phyloP scores from a whole-genome alignment of 2,329 filamentous ascomycete species.

The Paraphaeosphaeria minitans region DNA sequence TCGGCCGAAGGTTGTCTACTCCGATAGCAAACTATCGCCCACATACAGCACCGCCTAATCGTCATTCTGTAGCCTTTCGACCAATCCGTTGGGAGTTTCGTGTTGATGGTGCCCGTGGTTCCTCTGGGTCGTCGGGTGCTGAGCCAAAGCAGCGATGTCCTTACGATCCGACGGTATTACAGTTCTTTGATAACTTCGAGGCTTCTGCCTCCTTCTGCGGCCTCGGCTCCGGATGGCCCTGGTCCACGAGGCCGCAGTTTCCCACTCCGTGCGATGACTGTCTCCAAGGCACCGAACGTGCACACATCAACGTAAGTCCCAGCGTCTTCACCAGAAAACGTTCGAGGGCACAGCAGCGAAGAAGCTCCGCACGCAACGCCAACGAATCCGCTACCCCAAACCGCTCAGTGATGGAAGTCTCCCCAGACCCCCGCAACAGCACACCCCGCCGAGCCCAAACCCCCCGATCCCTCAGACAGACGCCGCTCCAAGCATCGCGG shows the following conservation, averaged over 20 bases:
- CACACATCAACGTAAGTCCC: conserved; percentile 7
- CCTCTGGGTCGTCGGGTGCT: background rate
- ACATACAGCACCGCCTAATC: conserved; percentile 4
- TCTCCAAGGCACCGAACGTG: conserved; percentile 3
- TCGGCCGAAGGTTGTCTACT: background rate
- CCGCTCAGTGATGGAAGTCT: background rate
- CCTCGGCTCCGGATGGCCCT: background rate
- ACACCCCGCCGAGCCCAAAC: background rate
- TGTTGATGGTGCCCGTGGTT: background rate
- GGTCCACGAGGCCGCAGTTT: background rate
- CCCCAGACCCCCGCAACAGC: background rate
- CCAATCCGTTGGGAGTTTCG: conserved; percentile 1
- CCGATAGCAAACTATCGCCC: background rate
- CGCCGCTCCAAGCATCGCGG: background rate
- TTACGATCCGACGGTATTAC: background rate
- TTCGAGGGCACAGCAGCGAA: background rate
- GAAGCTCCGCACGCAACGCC: background rate
- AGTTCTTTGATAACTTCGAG: background rate
- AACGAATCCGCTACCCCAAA: background rate
- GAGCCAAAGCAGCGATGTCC: background rate
- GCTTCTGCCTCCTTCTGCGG: background rate
- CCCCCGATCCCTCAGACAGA: background rate
- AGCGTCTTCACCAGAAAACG: background rate
- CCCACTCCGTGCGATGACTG: conserved; percentile 7
- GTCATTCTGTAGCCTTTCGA: background rate